Evolutionary conservation across 2,329 filamentous ascomycete species (phyloP).

Genomic region (Graphilbum sp.): DNA sequence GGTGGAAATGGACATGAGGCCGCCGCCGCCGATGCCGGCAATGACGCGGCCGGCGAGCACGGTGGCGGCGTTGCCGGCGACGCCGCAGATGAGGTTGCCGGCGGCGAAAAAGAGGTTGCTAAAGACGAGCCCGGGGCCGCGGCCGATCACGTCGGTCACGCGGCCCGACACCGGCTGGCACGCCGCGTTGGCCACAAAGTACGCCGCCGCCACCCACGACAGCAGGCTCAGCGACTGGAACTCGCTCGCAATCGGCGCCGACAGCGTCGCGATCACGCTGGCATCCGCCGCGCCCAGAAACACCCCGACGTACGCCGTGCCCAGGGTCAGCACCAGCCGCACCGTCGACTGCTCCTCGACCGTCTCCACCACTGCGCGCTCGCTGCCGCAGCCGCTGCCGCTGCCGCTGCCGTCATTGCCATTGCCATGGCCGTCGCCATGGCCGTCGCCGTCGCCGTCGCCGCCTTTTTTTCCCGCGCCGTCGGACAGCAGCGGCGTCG

Average conservation of each 20-base stretch:
- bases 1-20: conserved; percentile 58
- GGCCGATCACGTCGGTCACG: conserved; percentile 76
- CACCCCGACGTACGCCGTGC: conserved; percentile 40
- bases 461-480: not conserved
- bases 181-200: conserved; percentile 76
- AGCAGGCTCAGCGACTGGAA: conserved; percentile 69
- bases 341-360: conserved; percentile 23
- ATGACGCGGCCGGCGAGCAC: conserved; percentile 70
- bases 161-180: conserved; percentile 74
- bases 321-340: conserved; percentile 36
- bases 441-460: not conserved
- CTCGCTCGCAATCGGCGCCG: conserved; percentile 66
- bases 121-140: conserved; percentile 61
- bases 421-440: not conserved
- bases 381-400: conserved; percentile 22
- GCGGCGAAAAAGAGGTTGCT: conserved; percentile 65
- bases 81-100: conserved; percentile 69
- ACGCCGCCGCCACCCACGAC: conserved; percentile 78
- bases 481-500: conserved; percentile 2
- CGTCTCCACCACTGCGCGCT: conserved; percentile 29
- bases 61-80: conserved; percentile 45
- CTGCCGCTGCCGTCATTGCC: conserved; percentile 1
- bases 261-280: conserved; percentile 74
- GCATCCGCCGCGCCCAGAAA: conserved; percentile 53
- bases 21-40: conserved; percentile 69